Evolutionary conservation across 2,329 filamentous ascomycete species (phyloP), one percentile per base, ranked within the genome.

Genomic region (Zymoseptoria crescenta): DNA sequence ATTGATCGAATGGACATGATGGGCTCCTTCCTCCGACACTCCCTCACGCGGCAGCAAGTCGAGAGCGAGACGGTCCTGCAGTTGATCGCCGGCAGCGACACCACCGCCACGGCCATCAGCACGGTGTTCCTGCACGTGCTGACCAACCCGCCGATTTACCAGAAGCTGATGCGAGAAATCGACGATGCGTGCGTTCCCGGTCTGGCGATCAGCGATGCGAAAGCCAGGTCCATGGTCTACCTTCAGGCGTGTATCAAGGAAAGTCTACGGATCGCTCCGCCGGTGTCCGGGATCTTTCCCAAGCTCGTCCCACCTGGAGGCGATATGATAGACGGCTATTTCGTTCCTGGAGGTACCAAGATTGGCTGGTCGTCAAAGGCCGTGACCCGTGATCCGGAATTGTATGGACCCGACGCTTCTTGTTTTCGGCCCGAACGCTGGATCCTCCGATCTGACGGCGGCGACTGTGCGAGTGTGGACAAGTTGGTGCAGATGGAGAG

Each of bases 11-110:
- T 29, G 19, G 55, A 62, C 16, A 62, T 62, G 60, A 27, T 62
- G 5, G 58, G 52, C 4, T 56, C 49, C 41, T 62, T 62, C 55
- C 49, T 59, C n/a, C 48, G 55, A n/a, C 54, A 58, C 30, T 57
- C 57, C 3, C 52, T 62, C 8, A 56, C 30, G 7, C 53, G 21
- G 8, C 53, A 54, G n/a, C 27, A 56, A 48, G 56, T 55, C 9
- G 50, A 59, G 28, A 29, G 57, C 24, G 59, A 62, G 27, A 49
- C 35, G 16, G 48, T 62, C 6, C 45, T 63, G 8, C 41, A 41
- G 13, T 30, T 41, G 45, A 41, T 45, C n/a, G 80, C 80, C 0
- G 79, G 79, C 13, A 77, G 78, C 3, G 79, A 81, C 58, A 81
- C 79, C 9, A 80, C 79, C 0, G 77, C 77, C 1, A 80, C 79